A percentile compares a stretch with the other conserved stretches of the same genome.
Evolutionary conservation across 345 rosid genomes (phyloP).

Genomic region (Eutrema heterophyllum): DNA sequence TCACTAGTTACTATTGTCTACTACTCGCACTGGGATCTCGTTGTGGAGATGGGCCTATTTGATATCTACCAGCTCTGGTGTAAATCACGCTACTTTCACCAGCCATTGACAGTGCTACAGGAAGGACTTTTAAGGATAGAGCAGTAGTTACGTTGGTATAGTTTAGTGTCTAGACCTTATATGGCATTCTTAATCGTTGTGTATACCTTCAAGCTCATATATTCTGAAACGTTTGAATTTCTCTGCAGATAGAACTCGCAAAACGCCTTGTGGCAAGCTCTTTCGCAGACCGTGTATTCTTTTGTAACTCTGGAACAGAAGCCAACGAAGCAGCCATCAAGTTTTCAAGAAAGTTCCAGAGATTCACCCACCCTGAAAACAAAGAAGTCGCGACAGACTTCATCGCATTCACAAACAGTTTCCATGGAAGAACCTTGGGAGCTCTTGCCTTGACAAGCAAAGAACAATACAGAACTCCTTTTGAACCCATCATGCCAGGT

Average conservation of each 20-base stretch:
- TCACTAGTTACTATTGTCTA: neutral
- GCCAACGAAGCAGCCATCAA: conserved; percentile 97
- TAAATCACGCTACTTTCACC: too few relatives aligned
- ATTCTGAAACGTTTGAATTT: neutral
- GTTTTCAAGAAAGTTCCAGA: conserved; percentile 84
- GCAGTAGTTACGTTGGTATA: neutral
- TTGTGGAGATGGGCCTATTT: neutral
- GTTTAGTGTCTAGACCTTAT: neutral
- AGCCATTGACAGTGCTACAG: neutral
- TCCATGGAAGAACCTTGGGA: conserved; percentile 97
- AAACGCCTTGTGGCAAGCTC: conserved; percentile 63
- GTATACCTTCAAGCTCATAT: neutral
- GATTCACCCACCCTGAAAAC: conserved; percentile 47
- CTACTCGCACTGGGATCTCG: neutral
- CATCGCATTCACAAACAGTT: conserved; percentile 68
- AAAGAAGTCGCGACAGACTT: conserved; percentile 57
- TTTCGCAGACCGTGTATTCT: conserved; percentile 84
- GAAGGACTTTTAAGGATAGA: neutral
- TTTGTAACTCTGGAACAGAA: conserved; percentile 86
- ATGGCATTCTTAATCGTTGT: neutral
- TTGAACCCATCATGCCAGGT: conserved; percentile 99
- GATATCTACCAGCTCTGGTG: too few relatives aligned
- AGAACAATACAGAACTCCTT: conserved; percentile 75
- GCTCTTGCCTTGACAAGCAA: conserved; percentile 94
- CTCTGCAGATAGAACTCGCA: conserved; percentile 71